Base-by-base conservation (phyloP, 345 rosid species). In the Citrus mangshanensis region DNA sequence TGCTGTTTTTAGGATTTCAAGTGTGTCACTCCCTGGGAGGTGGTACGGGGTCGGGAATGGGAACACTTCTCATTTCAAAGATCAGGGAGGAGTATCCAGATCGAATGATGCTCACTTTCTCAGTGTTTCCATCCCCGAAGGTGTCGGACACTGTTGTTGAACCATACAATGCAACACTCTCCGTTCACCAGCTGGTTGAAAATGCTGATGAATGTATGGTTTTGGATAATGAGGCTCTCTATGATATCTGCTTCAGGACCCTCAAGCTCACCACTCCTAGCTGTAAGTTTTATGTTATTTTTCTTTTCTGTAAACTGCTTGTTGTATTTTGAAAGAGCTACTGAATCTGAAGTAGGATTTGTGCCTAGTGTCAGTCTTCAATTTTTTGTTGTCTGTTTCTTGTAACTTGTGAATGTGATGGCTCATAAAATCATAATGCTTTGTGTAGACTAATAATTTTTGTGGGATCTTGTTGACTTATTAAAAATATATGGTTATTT, bases 181-280 rank as follows among this genome's bases (percentile, higher is more conserved):
- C 94, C 30, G 94, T 91, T 63, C 94, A 91, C 72, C 94, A 91
- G 82, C 87, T 91, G 1, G 94, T 91, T 60, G 94, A 91, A 87
- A 91, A 91, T 76, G 94, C 94, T 1, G 94, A 91, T 72, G 94
- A 91, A 81, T 87, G 93, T 74, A 90, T 90, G 92, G 92, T 90
- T 76, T 84, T 90, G 77, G 93, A 90, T 76, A 90, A 91, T 19
- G 94, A 91, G 61, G 94, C 94, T 75, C 91, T 91, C 18, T 91
- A 91, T 74, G 95, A 91, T 37, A 91, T 91, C 66, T 91, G 95
- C 85, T 91, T 91, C 87, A 83, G 95, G 21, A 91, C 95, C 66
- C 86, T 91, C 18, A 91, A 91, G 85, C 95, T 91, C 73, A 91
- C 93, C 1, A 91, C 95, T 55, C 95, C 93, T 12, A 91, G 95